Percentiles rank a stretch among this genome's conserved stretches.
Conservation (phyloP, 2,329 filamentous ascomycete species). For the Fusarium hainanense region DNA sequence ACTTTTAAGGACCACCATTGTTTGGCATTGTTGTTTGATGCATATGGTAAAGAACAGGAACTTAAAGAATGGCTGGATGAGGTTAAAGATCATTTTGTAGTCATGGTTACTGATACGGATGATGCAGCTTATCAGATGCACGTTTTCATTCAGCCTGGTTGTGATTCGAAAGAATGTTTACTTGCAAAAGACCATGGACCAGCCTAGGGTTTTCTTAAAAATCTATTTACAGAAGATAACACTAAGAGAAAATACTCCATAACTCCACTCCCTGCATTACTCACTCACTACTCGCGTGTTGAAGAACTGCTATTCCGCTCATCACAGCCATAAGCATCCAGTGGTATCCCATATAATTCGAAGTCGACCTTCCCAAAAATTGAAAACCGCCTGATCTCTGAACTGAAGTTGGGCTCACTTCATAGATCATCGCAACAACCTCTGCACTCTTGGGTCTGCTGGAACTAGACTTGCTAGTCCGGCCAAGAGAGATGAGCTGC, state of each 20-base stretch:
- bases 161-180: not conserved
- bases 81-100: not conserved
- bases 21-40: not conserved
- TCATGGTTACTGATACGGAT: not conserved
- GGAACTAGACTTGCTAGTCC: not conserved
- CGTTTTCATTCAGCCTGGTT: not conserved
- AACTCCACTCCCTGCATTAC: too few species aligned
- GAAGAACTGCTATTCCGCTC: conserved; percentile 17
- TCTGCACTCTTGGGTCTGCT: conserved; percentile 5
- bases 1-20: rapidly evolving
- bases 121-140: not conserved
- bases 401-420: not conserved
- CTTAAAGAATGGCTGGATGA: not conserved
- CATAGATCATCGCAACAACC: conserved; percentile 25
- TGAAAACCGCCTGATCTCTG: conserved; percentile 14
- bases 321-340: conserved; percentile 28
- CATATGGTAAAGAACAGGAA: not conserved
- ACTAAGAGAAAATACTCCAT: not conserved
- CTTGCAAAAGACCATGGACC: not conserved
- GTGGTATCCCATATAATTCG: conserved; percentile 24
- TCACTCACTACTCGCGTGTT: not conserved
- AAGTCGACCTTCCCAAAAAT: conserved; percentile 16
- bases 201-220: not conserved
- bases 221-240: not conserved
- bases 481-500: conserved; percentile 27